Evolutionary conservation across 139 green algal genomes (phyloP), one percentile per base, ranked within the genome.

Genomic region (Volvox reticuliferus): DNA sequence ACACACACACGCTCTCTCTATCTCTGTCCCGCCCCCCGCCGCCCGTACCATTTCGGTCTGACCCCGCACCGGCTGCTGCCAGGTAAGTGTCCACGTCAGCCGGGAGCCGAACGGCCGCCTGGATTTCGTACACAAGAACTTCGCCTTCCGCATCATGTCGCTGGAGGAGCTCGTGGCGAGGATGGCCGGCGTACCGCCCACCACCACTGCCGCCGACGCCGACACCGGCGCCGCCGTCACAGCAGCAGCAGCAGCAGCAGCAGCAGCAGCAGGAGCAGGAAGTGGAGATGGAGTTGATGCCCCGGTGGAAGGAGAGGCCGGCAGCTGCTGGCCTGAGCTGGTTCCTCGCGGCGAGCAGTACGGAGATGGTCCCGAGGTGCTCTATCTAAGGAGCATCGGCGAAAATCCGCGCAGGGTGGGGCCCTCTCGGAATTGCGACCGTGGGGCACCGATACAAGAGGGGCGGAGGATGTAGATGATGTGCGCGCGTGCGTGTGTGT

Each of bases 61-160:
- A 9, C 9, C 5, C 44, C 44, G 44, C 44, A 55, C 44, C 44
- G 44, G 44, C 44, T 55, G 44, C 44, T 55, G 44, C 44, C 85
- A 92, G 77, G 95, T 96, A 2, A 91, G 89, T 50, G 91, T 90
- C 12, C 94, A 95, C 61, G 94, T 95, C 16, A 93, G n/a, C 22
- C 44, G 62, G 33, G 79, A 93, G 21, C 82, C 88, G 0, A 1
- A 21, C 44, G 94, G 89, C 30, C 82, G 78, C 35, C 78, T 97
- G 62, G 90, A 96, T 88, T 97, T 97, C 68, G 93, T 95, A 12
- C 24, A 92, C 83, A 96, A 95, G 89, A 97, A 97, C 88, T 97
- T 95, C 77, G 81, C 82, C 78, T 97, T 94, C 93, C 36, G 85
- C 28, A 92, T 67, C 28, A 95, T 96, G 92, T 65, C 76, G 2